Evolutionary conservation across 345 rosid species (phyloP).

Genomic region (Erysimum cheiranthoides): DNA sequence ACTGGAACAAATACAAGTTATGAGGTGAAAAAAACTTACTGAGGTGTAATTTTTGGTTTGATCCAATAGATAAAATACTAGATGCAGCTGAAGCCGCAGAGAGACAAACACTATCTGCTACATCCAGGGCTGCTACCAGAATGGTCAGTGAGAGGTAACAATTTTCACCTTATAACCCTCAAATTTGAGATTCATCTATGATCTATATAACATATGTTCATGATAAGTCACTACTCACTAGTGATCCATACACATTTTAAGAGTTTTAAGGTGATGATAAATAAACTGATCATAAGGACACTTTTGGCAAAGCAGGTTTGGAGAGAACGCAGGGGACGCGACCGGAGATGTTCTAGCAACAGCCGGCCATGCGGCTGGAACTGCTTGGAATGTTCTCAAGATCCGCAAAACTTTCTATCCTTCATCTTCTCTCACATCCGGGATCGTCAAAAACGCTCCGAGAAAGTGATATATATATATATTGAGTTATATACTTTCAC

Average conservation of each 20-base stretch:
- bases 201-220: no score
- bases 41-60: conserved; percentile 12
- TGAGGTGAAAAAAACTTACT: no score
- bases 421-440: conserved; percentile 61
- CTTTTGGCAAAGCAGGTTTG: conserved; percentile 54
- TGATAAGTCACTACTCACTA: conserved; percentile 2
- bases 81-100: conserved; percentile 96
- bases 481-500: no score
- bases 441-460: conserved; percentile 56
- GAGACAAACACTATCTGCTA: conserved; percentile 73
- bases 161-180: not conserved
- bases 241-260: not conserved
- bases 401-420: conserved; percentile 80
- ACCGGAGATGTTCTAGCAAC: conserved; percentile 74
- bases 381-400: conserved; percentile 84
- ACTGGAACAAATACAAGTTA: not conserved
- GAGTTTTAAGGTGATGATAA: not conserved
- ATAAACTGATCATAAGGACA: not conserved
- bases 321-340: conserved; percentile 88
- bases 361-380: conserved; percentile 69
- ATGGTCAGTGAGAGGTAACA: conserved; percentile 63
- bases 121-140: conserved; percentile 76
- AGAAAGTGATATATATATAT: conserved; percentile 34
- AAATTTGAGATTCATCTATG: not conserved
- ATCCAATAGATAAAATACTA: conserved; percentile 61